Evolutionary conservation across 73 alveolate genomes (phyloP).

Genomic region (Stentor coeruleus): DNA sequence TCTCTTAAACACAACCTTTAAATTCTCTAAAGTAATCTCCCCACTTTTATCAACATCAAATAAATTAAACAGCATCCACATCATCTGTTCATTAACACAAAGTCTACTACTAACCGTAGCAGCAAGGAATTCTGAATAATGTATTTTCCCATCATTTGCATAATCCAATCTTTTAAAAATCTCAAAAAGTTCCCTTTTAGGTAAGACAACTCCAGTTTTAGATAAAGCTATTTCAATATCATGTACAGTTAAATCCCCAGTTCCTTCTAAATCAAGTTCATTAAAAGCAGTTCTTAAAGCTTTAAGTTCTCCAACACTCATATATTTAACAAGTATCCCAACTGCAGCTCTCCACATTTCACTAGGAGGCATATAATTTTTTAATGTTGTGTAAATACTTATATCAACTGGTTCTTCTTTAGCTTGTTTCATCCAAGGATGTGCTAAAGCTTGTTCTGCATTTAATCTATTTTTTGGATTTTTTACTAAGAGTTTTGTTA

Average conservation of each 20-base stretch:
- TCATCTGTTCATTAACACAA: neutral
- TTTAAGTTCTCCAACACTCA: neutral
- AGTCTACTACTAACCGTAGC: neutral
- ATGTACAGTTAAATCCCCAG: neutral
- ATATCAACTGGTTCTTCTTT: neutral
- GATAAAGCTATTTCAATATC: neutral
- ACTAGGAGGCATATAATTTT: neutral
- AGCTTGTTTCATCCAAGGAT: conserved; percentile 24
- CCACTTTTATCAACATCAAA: neutral
- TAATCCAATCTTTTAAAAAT: neutral
- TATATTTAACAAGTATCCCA: neutral
- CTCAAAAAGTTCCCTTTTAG: neutral
- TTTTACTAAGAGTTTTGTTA: conserved; percentile 58
- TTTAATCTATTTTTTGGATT: conserved; percentile 81
- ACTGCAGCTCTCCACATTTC: neutral
- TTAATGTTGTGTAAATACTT: no score
- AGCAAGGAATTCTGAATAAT: neutral
- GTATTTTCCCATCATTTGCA: neutral
- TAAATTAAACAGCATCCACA: neutral
- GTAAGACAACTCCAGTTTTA: neutral
- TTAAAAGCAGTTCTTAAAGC: neutral
- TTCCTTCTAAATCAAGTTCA: neutral
- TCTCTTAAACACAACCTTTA: neutral
- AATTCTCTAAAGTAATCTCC: neutral
- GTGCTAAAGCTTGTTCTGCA: conserved; percentile 35